Base-by-base conservation (phyloP, 1,139 yeast species). In the Yamadazyma sp. region DNA sequence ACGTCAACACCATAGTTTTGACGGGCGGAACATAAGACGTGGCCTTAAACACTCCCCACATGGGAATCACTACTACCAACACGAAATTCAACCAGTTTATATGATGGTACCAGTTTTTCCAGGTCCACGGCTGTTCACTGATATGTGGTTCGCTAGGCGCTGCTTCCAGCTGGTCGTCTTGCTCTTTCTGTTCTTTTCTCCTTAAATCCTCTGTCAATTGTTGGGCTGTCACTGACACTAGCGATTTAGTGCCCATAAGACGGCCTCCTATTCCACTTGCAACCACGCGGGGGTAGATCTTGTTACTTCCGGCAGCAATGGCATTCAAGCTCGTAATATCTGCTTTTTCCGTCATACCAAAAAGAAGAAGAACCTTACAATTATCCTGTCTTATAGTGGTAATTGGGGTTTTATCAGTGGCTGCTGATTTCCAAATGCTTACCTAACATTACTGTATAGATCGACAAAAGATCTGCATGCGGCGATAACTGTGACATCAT, bases 51-150 rank as follows among this genome's bases (percentile, higher is more conserved):
- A 84, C 51, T 29, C 96, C 97, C 45, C 66, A 56, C 2, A 68
- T 41, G 9, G 98, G 98, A 41, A 89, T 64, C 21, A 77, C 64
- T 31, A 81, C 71, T 37, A 89, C 92, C 48, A 92, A 70, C n/a
- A 80, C 69, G 47, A 87, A 68, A 64, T 90, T 90, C 54, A 92
- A 71, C 98, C 98, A 92, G 69, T 92, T 90, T 60, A 92, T 70
- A 65, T 92, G 96, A 55, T 80, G 65, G 58, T 82, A 70, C 92
- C 96, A 90, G 70, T 90, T 92, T 44, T 70, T 48, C 46, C 71
- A 46, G 11, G 97, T 89, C 86, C 94, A 86, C 7, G 96, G 95
- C 68, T 85, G 82, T 62, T 92, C 97, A 33, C 92, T 81, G 67
- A 67, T 45, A 67, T 71, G 53, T 82, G 87, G 58, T 73, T 79